Conservation (phyloP, 305 asterid genomes). For the Fraxinus paxiana region DNA sequence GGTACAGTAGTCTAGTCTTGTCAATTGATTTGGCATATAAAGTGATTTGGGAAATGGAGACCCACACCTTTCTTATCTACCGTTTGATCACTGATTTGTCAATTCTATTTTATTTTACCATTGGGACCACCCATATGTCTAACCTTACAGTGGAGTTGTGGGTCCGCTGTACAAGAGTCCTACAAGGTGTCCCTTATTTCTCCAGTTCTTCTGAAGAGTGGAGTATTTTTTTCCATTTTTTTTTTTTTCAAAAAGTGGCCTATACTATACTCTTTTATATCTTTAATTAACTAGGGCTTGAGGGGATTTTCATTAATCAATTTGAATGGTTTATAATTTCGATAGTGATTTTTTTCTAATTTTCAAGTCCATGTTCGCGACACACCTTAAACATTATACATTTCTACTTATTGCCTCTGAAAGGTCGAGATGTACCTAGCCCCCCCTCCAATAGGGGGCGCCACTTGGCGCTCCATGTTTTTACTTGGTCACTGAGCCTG, state of each 20-base stretch:
- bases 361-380: neutral
- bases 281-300: neutral
- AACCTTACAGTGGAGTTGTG: neutral
- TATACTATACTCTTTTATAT: no score
- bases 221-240: no score
- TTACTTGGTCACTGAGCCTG: no score
- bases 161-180: neutral
- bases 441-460: no score
- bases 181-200: neutral
- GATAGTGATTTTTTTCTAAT: neutral
- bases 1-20: neutral
- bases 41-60: neutral
- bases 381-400: no score
- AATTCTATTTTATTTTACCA: neutral
- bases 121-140: neutral
- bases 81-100: neutral
- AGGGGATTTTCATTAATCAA: neutral
- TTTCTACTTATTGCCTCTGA: no score
- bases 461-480: no score
- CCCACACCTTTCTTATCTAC: neutral
- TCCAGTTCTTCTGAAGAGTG: neutral
- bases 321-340: neutral
- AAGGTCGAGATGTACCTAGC: neutral
- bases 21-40: neutral
- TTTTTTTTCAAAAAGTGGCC: no score